These are phyloP conservation scores for Nepenthes gracilis DNA, from an alignment of 148 eudicot species.

Conservation along the genomic window DNA sequence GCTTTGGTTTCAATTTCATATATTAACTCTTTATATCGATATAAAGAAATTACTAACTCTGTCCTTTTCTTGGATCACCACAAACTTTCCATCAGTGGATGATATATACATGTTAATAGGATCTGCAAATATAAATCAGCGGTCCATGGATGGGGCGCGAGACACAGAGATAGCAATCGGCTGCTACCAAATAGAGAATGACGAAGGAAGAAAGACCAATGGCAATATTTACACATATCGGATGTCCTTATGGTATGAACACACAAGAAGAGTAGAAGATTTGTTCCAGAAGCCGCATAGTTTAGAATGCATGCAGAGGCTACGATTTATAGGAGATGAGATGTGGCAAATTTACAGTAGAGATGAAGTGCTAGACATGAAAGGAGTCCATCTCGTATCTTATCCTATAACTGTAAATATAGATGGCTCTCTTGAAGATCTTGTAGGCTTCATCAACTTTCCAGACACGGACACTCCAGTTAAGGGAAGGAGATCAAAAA, in stretches of 20 bases:
- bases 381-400: constrained; percentile 64
- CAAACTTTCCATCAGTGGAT: constrained; percentile 45
- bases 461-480: constrained; percentile 72
- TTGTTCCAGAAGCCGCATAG: constrained; percentile 43
- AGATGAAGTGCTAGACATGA: constrained; percentile 70
- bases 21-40: no score
- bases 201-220: constrained; percentile 7
- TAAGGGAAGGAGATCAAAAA: constrained; percentile 61
- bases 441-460: constrained; percentile 25
- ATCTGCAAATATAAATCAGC: constrained; percentile 84
- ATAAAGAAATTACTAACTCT: no score
- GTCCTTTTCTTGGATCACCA: not conserved
- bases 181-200: constrained; percentile 46
- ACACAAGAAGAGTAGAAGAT: constrained; percentile 51
- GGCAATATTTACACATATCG: constrained; percentile 50
- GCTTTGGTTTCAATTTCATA: no score
- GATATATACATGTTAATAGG: constrained; percentile 81
- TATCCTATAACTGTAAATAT: constrained; percentile 54
- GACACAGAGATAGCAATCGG: constrained; percentile 96
- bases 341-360: constrained; percentile 61
- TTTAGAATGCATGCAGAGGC: constrained; percentile 38
- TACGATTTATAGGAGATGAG: constrained; percentile 52
- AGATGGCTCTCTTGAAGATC: constrained; percentile 49
- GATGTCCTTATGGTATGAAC: constrained; percentile 90
- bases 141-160: constrained; percentile 90